Percentiles rank a stretch among this genome's conserved stretches.
phyloP scores from a whole-genome alignment of 2,329 filamentous ascomycete species.

The Trichoderma sp. region DNA sequence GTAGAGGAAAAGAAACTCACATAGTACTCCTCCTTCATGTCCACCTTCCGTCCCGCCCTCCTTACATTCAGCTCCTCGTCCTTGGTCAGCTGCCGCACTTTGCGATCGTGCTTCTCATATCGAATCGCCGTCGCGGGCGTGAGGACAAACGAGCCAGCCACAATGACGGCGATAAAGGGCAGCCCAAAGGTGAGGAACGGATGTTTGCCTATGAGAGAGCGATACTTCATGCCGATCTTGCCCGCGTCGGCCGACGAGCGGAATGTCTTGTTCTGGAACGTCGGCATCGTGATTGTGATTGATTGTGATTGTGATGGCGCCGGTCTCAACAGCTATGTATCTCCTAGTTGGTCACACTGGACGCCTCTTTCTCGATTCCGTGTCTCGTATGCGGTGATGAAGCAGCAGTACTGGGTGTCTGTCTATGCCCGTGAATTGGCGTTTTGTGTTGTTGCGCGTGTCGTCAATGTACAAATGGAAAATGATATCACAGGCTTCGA shows the following conservation, averaged over 20 bases:
- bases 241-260: constrained; percentile 63
- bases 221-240: constrained; percentile 73
- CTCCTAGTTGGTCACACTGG: not conserved
- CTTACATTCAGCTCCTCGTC: constrained; percentile 85
- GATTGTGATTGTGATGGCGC: not conserved
- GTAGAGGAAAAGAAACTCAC: constrained; percentile 52
- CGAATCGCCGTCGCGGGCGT: constrained; percentile 91
- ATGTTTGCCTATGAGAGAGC: constrained; percentile 68
- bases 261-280: constrained; percentile 71
- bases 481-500: not conserved
- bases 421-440: not conserved
- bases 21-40: constrained; percentile 84
- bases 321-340: not conserved
- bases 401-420: not conserved
- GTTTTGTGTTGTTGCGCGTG: not conserved
- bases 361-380: not conserved
- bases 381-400: not conserved
- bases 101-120: constrained; percentile 90
- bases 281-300: constrained; percentile 30
- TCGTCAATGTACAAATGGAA: not conserved
- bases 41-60: constrained; percentile 66
- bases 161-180: constrained; percentile 85
- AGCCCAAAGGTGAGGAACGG: constrained; percentile 93
- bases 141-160: constrained; percentile 89
- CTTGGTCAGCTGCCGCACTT: constrained; percentile 78